Conservation (phyloP, 1,139 yeast species). For the Williopsis jadinii region DNA sequence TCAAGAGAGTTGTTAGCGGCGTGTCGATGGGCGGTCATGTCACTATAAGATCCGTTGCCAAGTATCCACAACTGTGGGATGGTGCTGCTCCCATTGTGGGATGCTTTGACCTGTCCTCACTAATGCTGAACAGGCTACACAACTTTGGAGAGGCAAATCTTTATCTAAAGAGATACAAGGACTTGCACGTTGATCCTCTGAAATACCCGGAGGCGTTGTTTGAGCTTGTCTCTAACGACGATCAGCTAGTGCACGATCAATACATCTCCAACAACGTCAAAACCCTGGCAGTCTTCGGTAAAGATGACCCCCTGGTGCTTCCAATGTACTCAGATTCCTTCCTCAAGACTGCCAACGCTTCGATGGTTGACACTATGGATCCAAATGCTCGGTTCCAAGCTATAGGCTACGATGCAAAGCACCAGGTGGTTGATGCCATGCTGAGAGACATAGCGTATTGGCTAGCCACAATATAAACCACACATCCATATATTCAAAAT, state of each 20-base stretch:
- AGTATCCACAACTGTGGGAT: constrained; percentile 33
- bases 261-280: constrained; percentile 6
- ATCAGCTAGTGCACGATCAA: constrained; percentile 4
- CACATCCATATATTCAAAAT: constrained; percentile 31
- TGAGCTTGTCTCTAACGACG: constrained; percentile 9
- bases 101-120: constrained; percentile 36
- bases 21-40: constrained; percentile 59
- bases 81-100: constrained; percentile 44
- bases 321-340: constrained; percentile 9
- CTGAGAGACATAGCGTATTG: constrained; percentile 8
- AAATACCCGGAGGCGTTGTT: constrained; percentile 10
- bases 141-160: constrained; percentile 5
- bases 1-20: constrained; percentile 40
- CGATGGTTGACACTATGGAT: not conserved
- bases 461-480: constrained; percentile 1
- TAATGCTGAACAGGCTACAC: constrained; percentile 35
- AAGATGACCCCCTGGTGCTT: constrained; percentile 11
- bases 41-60: constrained; percentile 39
- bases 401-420: constrained; percentile 11
- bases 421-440: constrained; percentile 17
- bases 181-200: not conserved
- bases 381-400: constrained; percentile 8
- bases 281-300: constrained; percentile 17
- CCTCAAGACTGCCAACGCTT: constrained; percentile 3
- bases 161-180: not conserved